Conservation (phyloP, 495 filamentous ascomycete genomes). For the Talaromyces borbonicus region DNA sequence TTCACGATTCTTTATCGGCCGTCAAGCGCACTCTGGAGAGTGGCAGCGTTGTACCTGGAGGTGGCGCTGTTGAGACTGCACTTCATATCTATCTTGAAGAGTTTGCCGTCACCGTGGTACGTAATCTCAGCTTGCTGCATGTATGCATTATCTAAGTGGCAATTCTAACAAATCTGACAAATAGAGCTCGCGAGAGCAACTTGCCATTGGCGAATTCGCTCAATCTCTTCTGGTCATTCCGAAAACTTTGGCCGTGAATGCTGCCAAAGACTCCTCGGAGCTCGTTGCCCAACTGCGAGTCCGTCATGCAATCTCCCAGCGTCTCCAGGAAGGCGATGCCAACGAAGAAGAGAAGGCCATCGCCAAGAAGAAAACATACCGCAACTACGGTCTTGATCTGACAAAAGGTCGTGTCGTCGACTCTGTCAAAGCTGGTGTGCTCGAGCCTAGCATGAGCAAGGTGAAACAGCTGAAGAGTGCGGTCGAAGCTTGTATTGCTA, state of each 20-base stretch:
- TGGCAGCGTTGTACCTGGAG: constrained; percentile 91
- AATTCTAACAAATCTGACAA: background rate
- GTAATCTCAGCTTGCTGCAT: constrained; percentile 15
- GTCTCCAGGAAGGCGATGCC: constrained; percentile 68
- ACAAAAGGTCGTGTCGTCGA: constrained; percentile 85
- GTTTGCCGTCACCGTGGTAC: constrained; percentile 90
- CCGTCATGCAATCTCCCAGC: constrained; percentile 88
- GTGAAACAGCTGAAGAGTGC: constrained; percentile 96
- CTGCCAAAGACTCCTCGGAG: constrained; percentile 90
- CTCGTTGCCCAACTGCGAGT: constrained; percentile 92
- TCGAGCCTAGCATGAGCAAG: constrained; percentile 98
- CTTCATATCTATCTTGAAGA: constrained; percentile 99
- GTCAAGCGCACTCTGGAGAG: constrained; percentile 96
- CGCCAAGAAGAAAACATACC: constrained; percentile 91
- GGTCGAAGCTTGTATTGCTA: constrained; percentile 96
- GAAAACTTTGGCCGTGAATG: constrained; percentile 94
- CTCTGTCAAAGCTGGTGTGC: constrained; percentile 84
- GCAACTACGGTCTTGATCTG: constrained; percentile 94
- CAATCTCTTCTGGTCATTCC: constrained; percentile 89
- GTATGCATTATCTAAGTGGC: background rate
- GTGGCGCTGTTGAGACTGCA: constrained; percentile 96
- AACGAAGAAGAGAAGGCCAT: constrained; percentile 80
- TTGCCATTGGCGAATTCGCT: constrained; percentile 96
- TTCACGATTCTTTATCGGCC: constrained; percentile 93
- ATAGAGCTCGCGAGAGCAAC: constrained; percentile 87